A percentile compares a stretch with the other conserved stretches of the same genome.
Evolutionary conservation across 73 alveolate genomes (phyloP).

Genomic region (Paramecium tetraurelia): DNA sequence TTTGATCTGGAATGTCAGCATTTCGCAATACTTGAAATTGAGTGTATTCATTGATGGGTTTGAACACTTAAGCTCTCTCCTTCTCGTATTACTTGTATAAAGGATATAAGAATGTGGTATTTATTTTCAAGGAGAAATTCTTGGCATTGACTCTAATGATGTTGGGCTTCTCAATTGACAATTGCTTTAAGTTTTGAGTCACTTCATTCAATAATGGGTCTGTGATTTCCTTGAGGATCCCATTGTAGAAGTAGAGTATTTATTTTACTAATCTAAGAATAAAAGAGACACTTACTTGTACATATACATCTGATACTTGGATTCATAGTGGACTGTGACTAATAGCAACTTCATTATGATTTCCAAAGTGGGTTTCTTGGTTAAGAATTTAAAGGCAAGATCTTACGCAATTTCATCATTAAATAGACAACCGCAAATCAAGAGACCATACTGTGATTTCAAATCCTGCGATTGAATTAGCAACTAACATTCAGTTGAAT

Average conservation of each 20-base stretch:
- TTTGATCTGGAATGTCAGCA: slow-evolving; percentile 25
- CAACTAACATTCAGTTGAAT: background rate
- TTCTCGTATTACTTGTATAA: background rate
- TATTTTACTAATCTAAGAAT: slow-evolving; percentile 4
- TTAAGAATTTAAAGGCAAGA: background rate
- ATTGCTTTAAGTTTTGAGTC: background rate
- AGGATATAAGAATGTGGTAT: slow-evolving; percentile 15
- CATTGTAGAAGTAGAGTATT: background rate
- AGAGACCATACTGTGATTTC: background rate
- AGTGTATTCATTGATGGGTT: background rate
- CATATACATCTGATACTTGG: slow-evolving; percentile 20
- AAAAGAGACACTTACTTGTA: background rate
- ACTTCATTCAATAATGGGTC: slow-evolving; percentile 31
- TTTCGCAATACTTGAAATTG: slow-evolving; percentile 5
- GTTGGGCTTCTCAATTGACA: background rate
- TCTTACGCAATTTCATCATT: slow-evolving; percentile 28
- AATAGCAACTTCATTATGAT: background rate
- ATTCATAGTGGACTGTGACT: slow-evolving; percentile 25
- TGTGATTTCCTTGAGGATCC: background rate
- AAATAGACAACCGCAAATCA: slow-evolving; percentile 44
- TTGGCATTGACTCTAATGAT: background rate
- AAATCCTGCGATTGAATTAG: background rate
- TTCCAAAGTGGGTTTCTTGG: slow-evolving; percentile 12
- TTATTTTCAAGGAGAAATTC: background rate
- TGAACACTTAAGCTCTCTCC: background rate